A percentile compares a stretch with the other conserved stretches of the same genome.
Evolutionary conservation across 1,284 basidiomycete species (phyloP).

Genomic region (Rhodotorula sp.): DNA sequence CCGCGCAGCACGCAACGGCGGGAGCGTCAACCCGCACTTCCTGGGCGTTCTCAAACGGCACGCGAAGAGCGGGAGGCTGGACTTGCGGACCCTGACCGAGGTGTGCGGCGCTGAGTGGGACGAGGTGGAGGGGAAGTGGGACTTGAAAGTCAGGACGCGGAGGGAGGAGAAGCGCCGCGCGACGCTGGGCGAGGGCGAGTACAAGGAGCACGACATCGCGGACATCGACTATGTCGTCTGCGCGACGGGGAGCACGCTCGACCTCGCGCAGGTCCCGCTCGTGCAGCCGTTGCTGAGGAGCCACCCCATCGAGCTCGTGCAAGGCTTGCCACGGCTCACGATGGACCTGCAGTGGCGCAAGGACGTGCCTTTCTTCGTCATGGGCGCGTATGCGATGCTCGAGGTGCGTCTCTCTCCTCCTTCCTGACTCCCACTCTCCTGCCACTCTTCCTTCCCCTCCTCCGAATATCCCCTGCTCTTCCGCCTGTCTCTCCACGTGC

Average conservation of each 20-base stretch:
- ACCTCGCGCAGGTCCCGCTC: slow-evolving; percentile 42
- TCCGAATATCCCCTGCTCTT: background rate
- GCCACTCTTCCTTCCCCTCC: background rate
- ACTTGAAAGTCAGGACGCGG: background rate
- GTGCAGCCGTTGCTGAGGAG: slow-evolving; percentile 39
- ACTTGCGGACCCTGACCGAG: slow-evolving; percentile 9
- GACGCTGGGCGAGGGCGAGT: background rate
- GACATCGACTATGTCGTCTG: slow-evolving; percentile 45
- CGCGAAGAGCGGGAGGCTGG: slow-evolving; percentile 42
- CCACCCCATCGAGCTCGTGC: slow-evolving; percentile 44
- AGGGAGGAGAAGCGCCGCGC: background rate
- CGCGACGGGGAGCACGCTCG: slow-evolving; percentile 48
- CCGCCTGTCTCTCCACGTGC: background rate
- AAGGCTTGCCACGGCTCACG: slow-evolving; percentile 49
- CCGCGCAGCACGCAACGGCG: slow-evolving; percentile 46
- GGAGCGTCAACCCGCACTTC: slow-evolving; percentile 49
- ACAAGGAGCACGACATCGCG: background rate
- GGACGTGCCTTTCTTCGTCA: slow-evolving; percentile 49
- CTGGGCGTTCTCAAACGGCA: slow-evolving; percentile 43
- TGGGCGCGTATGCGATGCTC: slow-evolving; percentile 45
- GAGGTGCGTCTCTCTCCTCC: slow-evolving; percentile 41
- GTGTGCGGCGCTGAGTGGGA: slow-evolving; percentile 9
- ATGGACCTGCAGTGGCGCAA: slow-evolving; percentile 48
- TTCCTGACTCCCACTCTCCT: background rate
- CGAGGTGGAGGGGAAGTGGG: background rate